Base-by-base conservation (phyloP, 371 early-diverging fungal species). In the Batrachochytrium dendrobatidis region DNA sequence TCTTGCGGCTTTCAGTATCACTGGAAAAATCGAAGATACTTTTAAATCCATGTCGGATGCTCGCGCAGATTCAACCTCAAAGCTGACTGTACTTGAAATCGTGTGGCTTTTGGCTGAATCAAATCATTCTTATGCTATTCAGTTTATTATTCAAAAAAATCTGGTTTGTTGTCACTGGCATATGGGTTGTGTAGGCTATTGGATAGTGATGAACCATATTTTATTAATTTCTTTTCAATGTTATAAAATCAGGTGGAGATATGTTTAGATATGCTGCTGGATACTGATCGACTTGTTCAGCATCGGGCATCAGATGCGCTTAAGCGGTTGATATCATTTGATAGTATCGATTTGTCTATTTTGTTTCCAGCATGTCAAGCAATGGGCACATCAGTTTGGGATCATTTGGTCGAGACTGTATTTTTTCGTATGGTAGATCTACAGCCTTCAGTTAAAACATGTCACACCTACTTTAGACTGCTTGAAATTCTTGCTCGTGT, bases 1-100 rank as follows among this genome's bases (percentile, higher is more conserved):
- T n/a, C n/a, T n/a, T n/a, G n/a, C n/a, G n/a, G n/a, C n/a, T n/a
- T n/a, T n/a, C n/a, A n/a, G n/a, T n/a, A n/a, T n/a, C n/a, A n/a
- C n/a, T n/a, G n/a, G n/a, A n/a, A n/a, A n/a, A n/a, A n/a, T n/a
- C n/a, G n/a, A n/a, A n/a, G n/a, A n/a, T n/a, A n/a, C n/a, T n/a
- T n/a, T n/a, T n/a, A n/a, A n/a, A n/a, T n/a, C 20, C 6, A 45
- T 45, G 46, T 7, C 12, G 46, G 46, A 3, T 3, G 5, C 31
- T 18, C 30, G 12, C 3, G 48, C 50, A 8, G 8, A n/a, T 18
- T 6, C 3, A 2, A 52, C 29, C 28, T 35, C 17, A 26, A 51
- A 53, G 28, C 15, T 59, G n/a, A 49, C 60, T 26, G 60, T 49
- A 6, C 48, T 60, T 3, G 54, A 60, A 26, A 34, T 55, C 7